Evolutionary conservation across 768 basidiomycete species (phyloP), one percentile per base, ranked within the genome.

Genomic region (Hemileccinum impolitum): DNA sequence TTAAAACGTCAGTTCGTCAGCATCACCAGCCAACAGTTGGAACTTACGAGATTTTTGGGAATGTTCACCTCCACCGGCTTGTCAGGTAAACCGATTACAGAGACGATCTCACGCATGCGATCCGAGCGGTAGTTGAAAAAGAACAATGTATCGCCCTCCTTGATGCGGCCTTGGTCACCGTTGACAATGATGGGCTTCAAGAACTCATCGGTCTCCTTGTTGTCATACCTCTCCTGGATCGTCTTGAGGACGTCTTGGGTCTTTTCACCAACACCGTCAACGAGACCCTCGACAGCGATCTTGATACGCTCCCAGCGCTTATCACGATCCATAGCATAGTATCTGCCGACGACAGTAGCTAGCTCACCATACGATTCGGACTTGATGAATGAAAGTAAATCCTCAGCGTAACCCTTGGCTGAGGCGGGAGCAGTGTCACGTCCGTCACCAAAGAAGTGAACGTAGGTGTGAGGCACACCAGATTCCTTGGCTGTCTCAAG

Each of bases 41-140:
- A 2, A 69, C 85, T 42, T 61, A 90, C 90, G 13, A 97, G 76
- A 59, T 89, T 76, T 57, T 85, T 82, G 4, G 94, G 94, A 15
- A 95, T 70, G 21, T 80, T 76, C 32, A 90, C 80, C 42, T 94
- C 90, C 67, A 93, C 80, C 0, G 91, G 90, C 68, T 89, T 91
- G 56, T 90, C 84, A 3, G 83, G 81, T 4, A 84, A 67, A 17
- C 93, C 94, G 45, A 96, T 79, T 8, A 97, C 81, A 25, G 79
- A 72, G n/a, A 73, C 77, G 52, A 96, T 85, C 70, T 97, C 94
- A 40, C 94, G 83, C 88, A 97, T 91, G 45, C 94, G 85, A 67
- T 97, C 94, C 1, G 94, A 94, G 52, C 94, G 85, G 70, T 97
- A 96, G 75, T 97, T 97, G 84, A 95, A 97, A 73, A 90, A 84